A percentile compares a stretch with the other conserved stretches of the same genome.
Conservation (phyloP, 495 filamentous ascomycete genomes). For the Acidomyces sp. region DNA sequence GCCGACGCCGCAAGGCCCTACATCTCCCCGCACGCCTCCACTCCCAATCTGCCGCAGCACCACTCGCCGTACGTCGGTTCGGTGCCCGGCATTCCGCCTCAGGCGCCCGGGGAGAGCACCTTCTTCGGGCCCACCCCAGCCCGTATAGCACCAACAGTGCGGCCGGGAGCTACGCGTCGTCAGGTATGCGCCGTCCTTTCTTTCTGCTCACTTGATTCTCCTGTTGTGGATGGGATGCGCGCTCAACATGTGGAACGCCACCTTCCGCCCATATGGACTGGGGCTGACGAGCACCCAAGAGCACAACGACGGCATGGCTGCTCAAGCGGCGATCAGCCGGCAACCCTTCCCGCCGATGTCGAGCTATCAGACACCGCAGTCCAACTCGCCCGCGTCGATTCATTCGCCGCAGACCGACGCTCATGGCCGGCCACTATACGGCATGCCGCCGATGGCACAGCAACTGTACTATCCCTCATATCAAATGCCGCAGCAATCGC, state of each 20-base stretch:
- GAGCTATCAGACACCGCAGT: slow-evolving; percentile 82
- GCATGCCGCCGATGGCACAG: slow-evolving; percentile 61
- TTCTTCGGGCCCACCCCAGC: slow-evolving; percentile 32
- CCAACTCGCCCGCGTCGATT: slow-evolving; percentile 90
- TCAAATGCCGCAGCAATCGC: slow-evolving; percentile 57
- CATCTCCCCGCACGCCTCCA: slow-evolving; percentile 29
- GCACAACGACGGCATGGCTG: slow-evolving; percentile 84
- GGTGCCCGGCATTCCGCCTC: slow-evolving; percentile 24
- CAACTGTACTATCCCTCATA: slow-evolving; percentile 66
- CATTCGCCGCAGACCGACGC: slow-evolving; percentile 88
- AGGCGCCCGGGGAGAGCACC: slow-evolving; percentile 24
- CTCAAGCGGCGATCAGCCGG: slow-evolving; percentile 66
- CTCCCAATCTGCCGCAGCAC: slow-evolving; percentile 27
- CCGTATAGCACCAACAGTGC: slow-evolving; percentile 31
- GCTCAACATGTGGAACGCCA: too few species aligned
- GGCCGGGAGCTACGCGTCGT: slow-evolving; percentile 29
- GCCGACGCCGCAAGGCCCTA: slow-evolving; percentile 26
- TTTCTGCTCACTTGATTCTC: too few species aligned
- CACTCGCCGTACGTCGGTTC: slow-evolving; percentile 30
- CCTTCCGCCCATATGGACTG: slow-evolving; percentile 4
- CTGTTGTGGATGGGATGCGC: too few species aligned
- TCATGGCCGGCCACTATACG: slow-evolving; percentile 67
- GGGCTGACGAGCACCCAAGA: slow-evolving; percentile 36
- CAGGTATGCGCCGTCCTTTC: slow-evolving; percentile 25
- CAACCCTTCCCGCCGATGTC: slow-evolving; percentile 69